Conservation (phyloP, 129 eudicot genomes). For the carrot (Daucus carota) region DH1_v3.0 NC_030382.2:52317001-52317500, state of each 20-base stretch:
- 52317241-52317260: slow-evolving; percentile 76
- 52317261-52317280: slow-evolving; percentile 69
- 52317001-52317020: slow-evolving; percentile 24
- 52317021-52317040: slow-evolving; percentile 37
- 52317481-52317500: too few relatives aligned
- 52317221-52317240: slow-evolving; percentile 94
- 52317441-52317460: too few relatives aligned
- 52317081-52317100: slow-evolving; percentile 88
- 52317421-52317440: background rate
- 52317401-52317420: background rate
- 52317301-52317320: slow-evolving; percentile 81
- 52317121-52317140: background rate
- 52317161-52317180: slow-evolving; percentile 1
- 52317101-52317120: slow-evolving; percentile 3
- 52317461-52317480: too few relatives aligned
- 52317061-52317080: slow-evolving; percentile 56
- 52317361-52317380: slow-evolving; percentile 98
- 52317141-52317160: background rate
- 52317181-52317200: background rate
- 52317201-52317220: slow-evolving; percentile 98
- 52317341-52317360: slow-evolving; percentile 80
- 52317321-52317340: slow-evolving; percentile 86
- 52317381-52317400: background rate
- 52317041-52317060: slow-evolving; percentile 56
- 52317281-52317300: slow-evolving; percentile 85